phyloP scores from a whole-genome alignment of 345 rosid species.

The Carallia pectinifolia region DNA sequence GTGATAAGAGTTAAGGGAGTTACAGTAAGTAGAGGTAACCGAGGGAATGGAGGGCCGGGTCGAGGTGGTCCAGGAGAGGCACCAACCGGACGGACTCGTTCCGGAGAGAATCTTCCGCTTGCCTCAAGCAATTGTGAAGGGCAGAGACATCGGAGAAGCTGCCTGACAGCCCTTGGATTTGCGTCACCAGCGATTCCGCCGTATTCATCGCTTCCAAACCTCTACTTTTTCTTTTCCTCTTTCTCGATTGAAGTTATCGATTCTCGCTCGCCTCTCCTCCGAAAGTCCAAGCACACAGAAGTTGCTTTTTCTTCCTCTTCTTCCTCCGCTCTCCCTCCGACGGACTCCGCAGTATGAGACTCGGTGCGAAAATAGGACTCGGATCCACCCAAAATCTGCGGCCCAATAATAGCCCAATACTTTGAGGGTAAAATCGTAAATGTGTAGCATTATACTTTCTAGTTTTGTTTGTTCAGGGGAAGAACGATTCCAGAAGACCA shows the following conservation, averaged over 20 bases:
- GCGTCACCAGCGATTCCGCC: slow-evolving; percentile 24
- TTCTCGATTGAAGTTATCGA: too few relatives aligned
- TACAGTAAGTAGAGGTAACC: slow-evolving; percentile 33
- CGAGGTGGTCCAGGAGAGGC: slow-evolving; percentile 32
- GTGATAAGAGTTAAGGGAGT: background rate
- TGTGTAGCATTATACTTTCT: too few relatives aligned
- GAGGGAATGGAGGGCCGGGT: slow-evolving; percentile 33
- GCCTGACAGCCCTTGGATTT: slow-evolving; percentile 35
- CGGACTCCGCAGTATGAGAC: too few relatives aligned
- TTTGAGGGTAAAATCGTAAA: too few relatives aligned
- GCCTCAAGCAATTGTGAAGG: slow-evolving; percentile 23
- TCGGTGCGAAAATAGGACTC: too few relatives aligned
- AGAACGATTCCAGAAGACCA: background rate
- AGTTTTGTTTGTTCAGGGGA: background rate
- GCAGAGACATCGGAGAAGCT: slow-evolving; percentile 10
- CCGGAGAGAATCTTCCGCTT: slow-evolving; percentile 23
- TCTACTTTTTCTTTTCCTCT: background rate
- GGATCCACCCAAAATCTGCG: too few relatives aligned
- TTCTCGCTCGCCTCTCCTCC: too few relatives aligned
- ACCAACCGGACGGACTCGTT: slow-evolving; percentile 16
- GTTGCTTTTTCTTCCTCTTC: too few relatives aligned
- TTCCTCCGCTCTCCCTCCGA: too few relatives aligned
- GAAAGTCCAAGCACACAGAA: too few relatives aligned
- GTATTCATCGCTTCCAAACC: slow-evolving; percentile 2
- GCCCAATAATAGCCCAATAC: too few relatives aligned